Evolutionary conservation across 2,329 filamentous ascomycete species (phyloP), one percentile per base, ranked within the genome.

Genomic region (Ceratocystis eucalypticola): DNA sequence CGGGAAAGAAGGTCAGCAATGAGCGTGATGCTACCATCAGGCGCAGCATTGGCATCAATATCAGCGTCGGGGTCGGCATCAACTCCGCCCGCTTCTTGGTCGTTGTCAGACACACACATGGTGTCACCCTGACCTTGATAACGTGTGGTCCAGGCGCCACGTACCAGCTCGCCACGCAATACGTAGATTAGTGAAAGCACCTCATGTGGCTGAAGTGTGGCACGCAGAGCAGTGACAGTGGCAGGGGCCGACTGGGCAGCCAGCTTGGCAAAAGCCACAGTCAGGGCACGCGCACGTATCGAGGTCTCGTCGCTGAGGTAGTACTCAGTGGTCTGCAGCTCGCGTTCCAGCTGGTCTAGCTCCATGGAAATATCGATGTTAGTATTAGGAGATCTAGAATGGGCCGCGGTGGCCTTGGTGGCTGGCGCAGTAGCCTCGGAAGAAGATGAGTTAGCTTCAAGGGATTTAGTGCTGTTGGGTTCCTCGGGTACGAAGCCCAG

Each of bases 131-230:
- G 55, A 28, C 17, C 33, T 4, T 59, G 55, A 74, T 91, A 91
- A 25, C 83, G 80, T 20, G 84, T 83, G 0, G 87, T 90, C 89
- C 89, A 93, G 41, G 86, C 86, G 67, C 88, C 88, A 69, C 85
- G 84, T 64, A 86, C 83, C 59, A 93, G 80, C 75, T 92, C 88
- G 69, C 87, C 80, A 66, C 88, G 84, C 37, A 93, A 79, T 5
- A 91, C 79, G 70, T 88, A 83, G 70, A 92, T 86, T 65, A 93
- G 80, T 45, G 85, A 85, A 10, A 90, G 77, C 28, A 88, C 83
- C 70, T 92, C 87, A 69, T 87, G 81, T 2, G 84, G 85, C 61
- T 82, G 80, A 68, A 90, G 82, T 33, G 81, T 81, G 10, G 80
- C 78, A 50, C 87, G 84, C 57, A 93, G 79, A 2, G 83, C 82